These are phyloP conservation scores for Fusarium duplospermum DNA, from an alignment of 2,329 filamentous ascomycete species.

Conservation along the genomic window DNA sequence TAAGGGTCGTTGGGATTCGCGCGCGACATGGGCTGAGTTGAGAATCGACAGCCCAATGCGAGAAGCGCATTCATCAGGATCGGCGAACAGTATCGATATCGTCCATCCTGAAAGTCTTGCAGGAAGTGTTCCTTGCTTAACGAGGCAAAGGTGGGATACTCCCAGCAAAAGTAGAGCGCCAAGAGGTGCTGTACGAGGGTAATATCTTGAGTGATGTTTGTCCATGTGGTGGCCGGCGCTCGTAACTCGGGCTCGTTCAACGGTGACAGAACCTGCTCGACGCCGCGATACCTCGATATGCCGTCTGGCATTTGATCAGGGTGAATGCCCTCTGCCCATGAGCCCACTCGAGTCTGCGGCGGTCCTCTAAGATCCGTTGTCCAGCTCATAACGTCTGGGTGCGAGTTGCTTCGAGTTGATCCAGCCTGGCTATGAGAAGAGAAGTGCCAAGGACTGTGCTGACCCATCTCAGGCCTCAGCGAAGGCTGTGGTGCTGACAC, in stretches of 20 bases:
- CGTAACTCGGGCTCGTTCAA: slow-evolving; percentile 57
- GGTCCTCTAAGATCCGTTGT: slow-evolving; percentile 53
- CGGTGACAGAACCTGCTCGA: slow-evolving; percentile 63
- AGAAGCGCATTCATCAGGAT: slow-evolving; percentile 74
- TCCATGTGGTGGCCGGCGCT: slow-evolving; percentile 65
- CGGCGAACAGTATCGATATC: slow-evolving; percentile 74
- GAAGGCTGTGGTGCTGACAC: slow-evolving; percentile 48
- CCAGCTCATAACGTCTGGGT: slow-evolving; percentile 61
- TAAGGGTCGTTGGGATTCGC: slow-evolving; percentile 71
- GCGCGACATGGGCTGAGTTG: slow-evolving; percentile 71
- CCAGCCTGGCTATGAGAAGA: slow-evolving; percentile 59
- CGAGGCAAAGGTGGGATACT: slow-evolving; percentile 79
- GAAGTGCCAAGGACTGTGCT: slow-evolving; percentile 62
- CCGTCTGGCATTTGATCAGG: slow-evolving; percentile 48
- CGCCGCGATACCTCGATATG: slow-evolving; percentile 52
- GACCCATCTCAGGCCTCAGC: slow-evolving; percentile 54
- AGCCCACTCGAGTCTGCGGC: slow-evolving; percentile 59
- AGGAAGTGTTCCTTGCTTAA: slow-evolving; percentile 79
- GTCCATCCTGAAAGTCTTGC: slow-evolving; percentile 70
- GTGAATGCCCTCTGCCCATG: slow-evolving; percentile 61
- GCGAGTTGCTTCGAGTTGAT: slow-evolving; percentile 60
- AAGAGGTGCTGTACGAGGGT: slow-evolving; percentile 72
- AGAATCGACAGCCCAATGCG: slow-evolving; percentile 76
- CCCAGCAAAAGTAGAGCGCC: slow-evolving; percentile 78
- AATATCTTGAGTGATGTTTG: slow-evolving; percentile 67